A percentile compares a stretch with the other conserved stretches of the same genome.
phyloP scores from a whole-genome alignment of 371 early-diverging fungal species.

The Mortierella sp. region DNA sequence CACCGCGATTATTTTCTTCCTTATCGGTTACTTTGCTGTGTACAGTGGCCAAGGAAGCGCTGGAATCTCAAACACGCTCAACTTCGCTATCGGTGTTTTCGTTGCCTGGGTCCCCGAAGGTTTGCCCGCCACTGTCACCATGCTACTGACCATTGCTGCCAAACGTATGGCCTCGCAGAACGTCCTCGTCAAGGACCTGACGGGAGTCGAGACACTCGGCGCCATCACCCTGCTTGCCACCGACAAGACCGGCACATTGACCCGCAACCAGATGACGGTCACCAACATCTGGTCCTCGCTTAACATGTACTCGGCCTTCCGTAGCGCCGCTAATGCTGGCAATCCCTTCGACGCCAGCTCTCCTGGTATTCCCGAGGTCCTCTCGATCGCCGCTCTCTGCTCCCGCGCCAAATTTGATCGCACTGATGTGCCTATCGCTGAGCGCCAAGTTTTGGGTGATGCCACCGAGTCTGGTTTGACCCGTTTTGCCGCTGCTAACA shows the following conservation, averaged over 20 bases:
- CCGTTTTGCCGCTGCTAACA: constrained; percentile 78
- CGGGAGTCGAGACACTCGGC: constrained; percentile 96
- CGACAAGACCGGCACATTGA: constrained; percentile 96
- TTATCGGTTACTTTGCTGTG: constrained; percentile 67
- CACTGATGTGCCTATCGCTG: constrained; percentile 81
- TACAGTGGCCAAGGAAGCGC: constrained; percentile 58
- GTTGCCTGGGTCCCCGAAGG: constrained; percentile 94
- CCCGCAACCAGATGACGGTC: constrained; percentile 95
- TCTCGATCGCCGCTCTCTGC: constrained; percentile 81
- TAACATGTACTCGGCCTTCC: constrained; percentile 72
- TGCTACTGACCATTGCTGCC: constrained; percentile 93
- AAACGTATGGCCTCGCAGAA: constrained; percentile 91
- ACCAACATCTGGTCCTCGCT: constrained; percentile 88
- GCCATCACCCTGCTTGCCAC: constrained; percentile 95
- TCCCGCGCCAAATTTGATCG: constrained; percentile 89
- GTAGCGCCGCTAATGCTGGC: constrained; percentile 57
- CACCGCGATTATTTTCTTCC: constrained; percentile 87
- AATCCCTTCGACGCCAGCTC: constrained; percentile 56
- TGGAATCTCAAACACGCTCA: constrained; percentile 74
- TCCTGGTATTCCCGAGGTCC: constrained; percentile 76
- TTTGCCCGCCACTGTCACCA: constrained; percentile 89
- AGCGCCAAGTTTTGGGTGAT: constrained; percentile 85
- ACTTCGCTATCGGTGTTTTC: constrained; percentile 92
- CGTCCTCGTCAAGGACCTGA: constrained; percentile 94
- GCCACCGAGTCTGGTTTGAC: constrained; percentile 94